Evolutionary conservation across 305 asterid species (phyloP).

Genomic region (Lippia alba): DNA sequence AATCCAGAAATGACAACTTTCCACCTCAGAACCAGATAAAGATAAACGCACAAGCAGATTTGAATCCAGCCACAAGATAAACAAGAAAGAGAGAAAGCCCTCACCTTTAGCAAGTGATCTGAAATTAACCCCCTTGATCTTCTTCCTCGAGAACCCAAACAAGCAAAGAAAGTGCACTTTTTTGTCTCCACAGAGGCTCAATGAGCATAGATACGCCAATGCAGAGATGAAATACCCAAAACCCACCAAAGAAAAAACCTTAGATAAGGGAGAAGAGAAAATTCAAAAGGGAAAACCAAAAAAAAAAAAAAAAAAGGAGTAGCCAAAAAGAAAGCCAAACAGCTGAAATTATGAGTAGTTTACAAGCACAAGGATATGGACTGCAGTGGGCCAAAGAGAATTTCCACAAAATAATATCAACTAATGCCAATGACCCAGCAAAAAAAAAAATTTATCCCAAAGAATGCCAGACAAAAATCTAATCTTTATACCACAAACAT

Average conservation of each 20-base stretch:
- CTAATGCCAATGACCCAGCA: constrained; percentile 35
- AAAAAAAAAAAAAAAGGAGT: constrained; percentile 20
- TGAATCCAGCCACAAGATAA: background rate
- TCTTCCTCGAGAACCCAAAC: constrained; percentile 65
- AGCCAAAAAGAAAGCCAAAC: constrained; percentile 38
- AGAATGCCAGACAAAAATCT: constrained; percentile 60
- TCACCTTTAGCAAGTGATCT: constrained; percentile 57
- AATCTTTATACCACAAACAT: constrained; percentile 46
- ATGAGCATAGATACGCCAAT: constrained; percentile 61
- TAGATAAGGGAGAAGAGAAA: constrained; percentile 1
- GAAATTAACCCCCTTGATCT: constrained; percentile 63
- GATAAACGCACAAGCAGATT: background rate
- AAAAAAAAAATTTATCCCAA: constrained; percentile 33
- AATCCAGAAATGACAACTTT: constrained; percentile 43
- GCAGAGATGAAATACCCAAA: constrained; percentile 48
- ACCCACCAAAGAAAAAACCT: constrained; percentile 33
- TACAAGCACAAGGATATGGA: constrained; percentile 57
- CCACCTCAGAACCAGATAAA: constrained; percentile 33
- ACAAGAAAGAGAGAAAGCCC: constrained; percentile 35
- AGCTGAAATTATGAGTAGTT: constrained; percentile 58
- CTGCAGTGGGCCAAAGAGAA: constrained; percentile 65
- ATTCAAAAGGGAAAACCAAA: constrained; percentile 28
- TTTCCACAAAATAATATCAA: constrained; percentile 47
- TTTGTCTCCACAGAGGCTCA: constrained; percentile 48
- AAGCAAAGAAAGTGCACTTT: constrained; percentile 46